A percentile compares a stretch with the other conserved stretches of the same genome.
Conservation (phyloP, 2,329 filamentous ascomycete species). For the Macrophomina phaseolina region DNA sequence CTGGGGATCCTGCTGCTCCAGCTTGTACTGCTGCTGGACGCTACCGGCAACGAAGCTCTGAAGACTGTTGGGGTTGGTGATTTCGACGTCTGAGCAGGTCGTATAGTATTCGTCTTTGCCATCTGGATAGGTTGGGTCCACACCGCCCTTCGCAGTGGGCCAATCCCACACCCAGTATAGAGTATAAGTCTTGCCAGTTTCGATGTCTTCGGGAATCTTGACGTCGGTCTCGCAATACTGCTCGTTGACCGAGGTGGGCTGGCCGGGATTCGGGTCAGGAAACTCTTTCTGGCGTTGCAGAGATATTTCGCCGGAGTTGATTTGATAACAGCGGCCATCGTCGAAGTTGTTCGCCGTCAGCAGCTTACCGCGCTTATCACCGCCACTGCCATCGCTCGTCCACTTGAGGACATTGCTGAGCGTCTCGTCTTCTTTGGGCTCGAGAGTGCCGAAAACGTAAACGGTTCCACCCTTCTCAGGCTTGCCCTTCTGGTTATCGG, state of each 20-base stretch:
- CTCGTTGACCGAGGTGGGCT: conserved; percentile 39
- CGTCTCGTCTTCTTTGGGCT: conserved; percentile 60
- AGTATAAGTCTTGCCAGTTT: conserved; percentile 68
- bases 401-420: conserved; percentile 74
- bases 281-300: conserved; percentile 63
- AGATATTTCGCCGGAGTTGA: conserved; percentile 67
- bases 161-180: conserved; percentile 96
- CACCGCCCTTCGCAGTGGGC: conserved; percentile 61
- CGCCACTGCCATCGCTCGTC: conserved; percentile 80
- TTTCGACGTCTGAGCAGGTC: conserved; percentile 58
- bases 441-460: conserved; percentile 57
- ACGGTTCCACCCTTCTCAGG: conserved; percentile 52
- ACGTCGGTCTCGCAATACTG: conserved; percentile 76
- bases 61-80: conserved; percentile 36
- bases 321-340: conserved; percentile 87
- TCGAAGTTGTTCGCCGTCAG: conserved; percentile 83
- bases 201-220: conserved; percentile 69
- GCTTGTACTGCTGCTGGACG: conserved; percentile 28
- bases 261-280: conserved; percentile 60
- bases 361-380: conserved; percentile 76
- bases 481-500: conserved; percentile 48
- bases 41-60: conserved; percentile 25
- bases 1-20: conserved; percentile 51
- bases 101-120: conserved; percentile 61
- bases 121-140: conserved; percentile 43